Evolutionary conservation across 2,329 filamentous ascomycete genomes (phyloP), one percentile per base, ranked within the genome.

Genomic region (Scytalidium sp.): DNA sequence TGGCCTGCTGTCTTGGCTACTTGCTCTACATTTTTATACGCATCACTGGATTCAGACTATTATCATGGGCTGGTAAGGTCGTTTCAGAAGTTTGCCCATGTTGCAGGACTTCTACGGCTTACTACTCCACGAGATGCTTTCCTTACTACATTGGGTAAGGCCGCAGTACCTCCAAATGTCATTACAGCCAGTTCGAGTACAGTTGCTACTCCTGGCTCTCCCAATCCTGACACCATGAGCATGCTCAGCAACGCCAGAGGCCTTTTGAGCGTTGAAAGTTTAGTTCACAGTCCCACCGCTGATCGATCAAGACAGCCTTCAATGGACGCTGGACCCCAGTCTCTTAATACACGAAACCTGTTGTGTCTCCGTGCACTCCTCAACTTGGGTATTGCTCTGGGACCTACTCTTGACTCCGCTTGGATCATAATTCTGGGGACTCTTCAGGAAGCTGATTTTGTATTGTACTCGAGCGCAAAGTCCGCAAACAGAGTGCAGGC

Each of bases 1-100:
- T 99, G 94, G 94, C 94, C 94, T 43, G 94, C 94, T 11, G 85
- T 97, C 36, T 80, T 99, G 44, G 93, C 94, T 1, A 94, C 91
- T 2, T 97, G 91, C 60, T 99, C 94, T 0, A 97, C 93, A 0
- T 99, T 97, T 64, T 73, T 99, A 17, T 95, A 96, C 64, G 90
- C 94, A 23, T 85, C 93, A 0, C 74, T 99, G 3, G 94, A 99
- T 64, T 87, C 90, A 1, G 91, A 97, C 47, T 97, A 94, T 60
- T 99, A 97, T 61, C 92, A 97, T 58, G 84, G 87, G 9, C 75
- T 99, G 1, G 93, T 99, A 20, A 83, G 94, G 57, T 89, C 93
- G 0, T 96, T 97, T 59, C 94, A 99, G 62, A 91, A 95, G 56
- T 89, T 99, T 61, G 88, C 94, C 1, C 95, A 99, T 65, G 93